Evolutionary conservation across 1,139 yeast species (phyloP).

Genomic region (Candida glucosophila): DNA sequence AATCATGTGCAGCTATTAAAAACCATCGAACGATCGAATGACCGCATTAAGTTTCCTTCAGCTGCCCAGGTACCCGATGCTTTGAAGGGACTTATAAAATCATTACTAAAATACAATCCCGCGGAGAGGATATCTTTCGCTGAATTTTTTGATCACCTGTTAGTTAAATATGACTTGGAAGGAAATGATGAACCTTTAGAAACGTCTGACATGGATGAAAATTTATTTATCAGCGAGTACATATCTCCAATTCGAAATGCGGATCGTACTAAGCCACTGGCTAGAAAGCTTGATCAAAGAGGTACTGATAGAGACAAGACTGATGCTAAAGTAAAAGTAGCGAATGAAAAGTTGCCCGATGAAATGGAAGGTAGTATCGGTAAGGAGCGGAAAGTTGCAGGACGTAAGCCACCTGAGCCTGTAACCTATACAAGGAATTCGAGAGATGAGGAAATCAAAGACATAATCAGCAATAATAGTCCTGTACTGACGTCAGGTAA

Average conservation of each 20-base stretch:
- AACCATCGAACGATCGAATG: conserved; percentile 76
- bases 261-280: neutral
- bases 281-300: neutral
- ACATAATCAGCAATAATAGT: conserved; percentile 32
- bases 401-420: neutral
- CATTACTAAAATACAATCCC: conserved; percentile 75
- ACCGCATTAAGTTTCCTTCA: conserved; percentile 66
- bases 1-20: conserved; percentile 85
- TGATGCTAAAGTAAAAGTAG: neutral
- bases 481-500: conserved; percentile 23
- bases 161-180: conserved; percentile 38
- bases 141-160: conserved; percentile 70
- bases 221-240: conserved; percentile 78
- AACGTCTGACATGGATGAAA: conserved; percentile 63
- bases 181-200: conserved; percentile 52
- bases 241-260: conserved; percentile 27
- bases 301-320: too few relatives aligned
- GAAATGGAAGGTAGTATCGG: neutral
- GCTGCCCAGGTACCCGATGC: conserved; percentile 53
- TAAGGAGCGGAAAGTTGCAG: conserved; percentile 1
- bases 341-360: neutral
- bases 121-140: conserved; percentile 79
- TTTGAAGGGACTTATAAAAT: conserved; percentile 60
- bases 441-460: conserved; percentile 39
- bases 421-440: neutral